Evolutionary conservation across 176 grass and related monocot genomes (phyloP).

Genomic region (Eremochloa ophiuroides): DNA sequence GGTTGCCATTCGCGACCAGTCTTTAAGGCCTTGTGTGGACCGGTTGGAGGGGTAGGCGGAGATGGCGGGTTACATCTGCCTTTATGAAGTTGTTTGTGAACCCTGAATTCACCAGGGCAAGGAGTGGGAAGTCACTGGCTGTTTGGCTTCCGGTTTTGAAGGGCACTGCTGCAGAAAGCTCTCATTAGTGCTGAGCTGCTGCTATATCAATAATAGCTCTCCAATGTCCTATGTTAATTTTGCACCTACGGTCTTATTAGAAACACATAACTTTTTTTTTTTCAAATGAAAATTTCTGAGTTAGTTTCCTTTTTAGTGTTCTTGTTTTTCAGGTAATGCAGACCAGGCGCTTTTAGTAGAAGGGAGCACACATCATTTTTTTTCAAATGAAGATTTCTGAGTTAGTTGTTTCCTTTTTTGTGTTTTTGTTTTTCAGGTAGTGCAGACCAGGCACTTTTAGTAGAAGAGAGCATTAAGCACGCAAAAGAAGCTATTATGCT

Average conservation of each 20-base stretch:
- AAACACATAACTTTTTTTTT: not conserved
- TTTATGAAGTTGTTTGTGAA: too few relatives aligned
- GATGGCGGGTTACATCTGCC: too few relatives aligned
- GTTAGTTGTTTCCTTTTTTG: not conserved
- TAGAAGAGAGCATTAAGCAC: constrained; percentile 94
- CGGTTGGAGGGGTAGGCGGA: too few relatives aligned
- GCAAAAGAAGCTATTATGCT: constrained; percentile 92
- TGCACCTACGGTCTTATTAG: not conserved
- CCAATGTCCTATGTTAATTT: not conserved
- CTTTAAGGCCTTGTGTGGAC: too few relatives aligned
- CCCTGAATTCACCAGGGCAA: too few relatives aligned
- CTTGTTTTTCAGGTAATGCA: constrained; percentile 52
- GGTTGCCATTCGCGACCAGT: too few relatives aligned
- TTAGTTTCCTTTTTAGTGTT: not conserved
- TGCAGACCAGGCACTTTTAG: constrained; percentile 54
- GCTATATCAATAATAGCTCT: not conserved
- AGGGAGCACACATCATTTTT: too few relatives aligned
- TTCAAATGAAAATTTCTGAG: not conserved
- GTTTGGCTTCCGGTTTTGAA: too few relatives aligned
- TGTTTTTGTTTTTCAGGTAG: constrained; percentile 36
- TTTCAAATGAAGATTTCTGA: not conserved
- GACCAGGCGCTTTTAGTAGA: constrained; percentile 57
- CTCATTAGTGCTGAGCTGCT: constrained; percentile 2
- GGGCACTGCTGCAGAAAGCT: not conserved
- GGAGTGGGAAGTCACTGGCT: too few relatives aligned